These are phyloP conservation scores for Pseudovirgaria hyperparasitica DNA, from an alignment of 2,329 filamentous ascomycete genomes.

Conservation along the genomic window DNA sequence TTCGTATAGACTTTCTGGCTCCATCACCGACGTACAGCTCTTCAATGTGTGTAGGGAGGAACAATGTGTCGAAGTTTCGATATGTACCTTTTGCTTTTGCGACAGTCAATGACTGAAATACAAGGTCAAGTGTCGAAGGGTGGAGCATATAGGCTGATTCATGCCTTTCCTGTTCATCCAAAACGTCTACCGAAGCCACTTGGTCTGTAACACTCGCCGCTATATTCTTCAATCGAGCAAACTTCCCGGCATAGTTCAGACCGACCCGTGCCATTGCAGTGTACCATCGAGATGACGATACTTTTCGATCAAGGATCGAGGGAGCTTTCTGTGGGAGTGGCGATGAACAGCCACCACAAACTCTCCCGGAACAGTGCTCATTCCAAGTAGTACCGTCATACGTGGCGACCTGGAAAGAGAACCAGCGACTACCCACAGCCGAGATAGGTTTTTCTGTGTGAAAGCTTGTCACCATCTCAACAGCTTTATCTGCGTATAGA, in stretches of 20 bases:
- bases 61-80: conserved; percentile 2
- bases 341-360: neutral
- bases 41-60: conserved; percentile 6
- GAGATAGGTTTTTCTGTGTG: conserved; percentile 1
- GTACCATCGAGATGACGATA: conserved; percentile 1
- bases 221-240: conserved; percentile 2
- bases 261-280: conserved; percentile 1
- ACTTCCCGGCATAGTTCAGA: conserved; percentile 2
- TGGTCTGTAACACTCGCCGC: neutral
- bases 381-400: conserved; percentile 8
- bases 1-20: too few species aligned
- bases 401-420: conserved; percentile 9
- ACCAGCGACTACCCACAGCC: conserved; percentile 8
- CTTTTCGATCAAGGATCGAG: neutral
- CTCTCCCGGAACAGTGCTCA: conserved; percentile 10
- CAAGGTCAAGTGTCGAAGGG: conserved; percentile 5
- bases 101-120: conserved; percentile 5
- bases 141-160: conserved; percentile 6
- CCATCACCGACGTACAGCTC: conserved; percentile 6
- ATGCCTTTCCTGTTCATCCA: neutral
- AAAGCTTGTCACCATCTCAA: conserved; percentile 7
- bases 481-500: neutral
- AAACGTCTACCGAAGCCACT: neutral
- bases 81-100: conserved; percentile 2
- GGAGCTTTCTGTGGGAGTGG: conserved; percentile 1